Percentiles rank a stretch among this genome's conserved stretches.
Evolutionary conservation across 371 early-diverging fungal genomes (phyloP).

Genomic region (Haplosporangium sp.): DNA sequence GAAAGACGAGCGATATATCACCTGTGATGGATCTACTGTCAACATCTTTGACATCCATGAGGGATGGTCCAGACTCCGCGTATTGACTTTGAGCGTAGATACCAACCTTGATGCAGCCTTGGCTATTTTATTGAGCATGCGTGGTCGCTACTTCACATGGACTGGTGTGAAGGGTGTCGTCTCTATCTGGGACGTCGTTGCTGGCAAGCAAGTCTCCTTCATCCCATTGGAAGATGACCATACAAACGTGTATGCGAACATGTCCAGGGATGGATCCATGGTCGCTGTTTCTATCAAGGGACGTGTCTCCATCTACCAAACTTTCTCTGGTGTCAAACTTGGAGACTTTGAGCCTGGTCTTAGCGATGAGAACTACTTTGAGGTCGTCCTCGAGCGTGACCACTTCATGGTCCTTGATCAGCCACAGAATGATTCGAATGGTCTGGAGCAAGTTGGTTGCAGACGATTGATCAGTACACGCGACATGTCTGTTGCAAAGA

Average conservation of each 20-base stretch:
- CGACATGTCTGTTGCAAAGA: conserved; percentile 16
- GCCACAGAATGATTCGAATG: neutral
- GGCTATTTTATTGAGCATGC: conserved; percentile 9
- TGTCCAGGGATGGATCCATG: conserved; percentile 20
- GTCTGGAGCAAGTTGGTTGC: conserved; percentile 8
- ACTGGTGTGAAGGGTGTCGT: conserved; percentile 24
- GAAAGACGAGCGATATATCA: conserved; percentile 20
- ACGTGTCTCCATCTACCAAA: conserved; percentile 17
- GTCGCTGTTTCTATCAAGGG: conserved; percentile 21
- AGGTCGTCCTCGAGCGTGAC: conserved; percentile 20
- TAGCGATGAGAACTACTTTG: conserved; percentile 27
- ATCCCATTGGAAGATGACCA: conserved; percentile 8
- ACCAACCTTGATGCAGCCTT: conserved; percentile 12
- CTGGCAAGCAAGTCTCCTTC: conserved; percentile 19
- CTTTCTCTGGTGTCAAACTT: conserved; percentile 22
- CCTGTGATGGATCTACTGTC: conserved; percentile 14
- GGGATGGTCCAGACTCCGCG: neutral
- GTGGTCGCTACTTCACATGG: conserved; percentile 34
- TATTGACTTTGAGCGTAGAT: neutral
- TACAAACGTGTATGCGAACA: neutral
- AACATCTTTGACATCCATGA: conserved; percentile 12
- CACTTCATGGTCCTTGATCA: conserved; percentile 22
- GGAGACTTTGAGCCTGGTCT: conserved; percentile 13
- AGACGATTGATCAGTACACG: conserved; percentile 15
- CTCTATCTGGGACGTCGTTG: conserved; percentile 26